Conservation (phyloP, 345 rosid species). For the Luvunga scandens region DNA sequence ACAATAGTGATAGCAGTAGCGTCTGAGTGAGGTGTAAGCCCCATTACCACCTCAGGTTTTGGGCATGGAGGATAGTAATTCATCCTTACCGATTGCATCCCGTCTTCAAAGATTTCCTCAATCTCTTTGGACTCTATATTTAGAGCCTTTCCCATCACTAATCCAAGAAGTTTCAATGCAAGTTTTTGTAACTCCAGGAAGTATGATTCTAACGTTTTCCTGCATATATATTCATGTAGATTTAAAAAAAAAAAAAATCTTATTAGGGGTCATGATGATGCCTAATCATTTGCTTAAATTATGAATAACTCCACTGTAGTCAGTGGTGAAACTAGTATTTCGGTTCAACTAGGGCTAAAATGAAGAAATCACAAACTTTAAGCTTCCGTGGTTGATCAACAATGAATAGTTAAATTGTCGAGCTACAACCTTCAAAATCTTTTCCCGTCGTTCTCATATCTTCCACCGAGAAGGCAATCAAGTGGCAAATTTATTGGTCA, state of each 20-base stretch:
- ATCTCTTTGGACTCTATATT: constrained; percentile 21
- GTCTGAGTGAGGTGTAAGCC: constrained; percentile 17
- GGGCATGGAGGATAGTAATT: constrained; percentile 24
- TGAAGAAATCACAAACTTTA: too few relatives aligned
- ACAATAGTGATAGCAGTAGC: constrained; percentile 15
- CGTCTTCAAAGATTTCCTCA: constrained; percentile 36
- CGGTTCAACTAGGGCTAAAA: too few relatives aligned
- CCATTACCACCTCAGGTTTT: constrained; percentile 20
- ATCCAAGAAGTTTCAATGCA: constrained; percentile 23
- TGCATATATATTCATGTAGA: constrained; percentile 1
- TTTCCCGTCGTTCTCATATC: too few relatives aligned
- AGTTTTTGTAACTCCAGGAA: constrained; percentile 27
- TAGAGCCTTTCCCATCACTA: constrained; percentile 19
- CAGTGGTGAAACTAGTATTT: too few relatives aligned
- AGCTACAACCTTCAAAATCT: too few relatives aligned
- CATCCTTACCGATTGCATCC: constrained; percentile 32
- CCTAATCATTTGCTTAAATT: too few relatives aligned
- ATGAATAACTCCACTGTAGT: too few relatives aligned
- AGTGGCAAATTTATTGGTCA: too few relatives aligned
- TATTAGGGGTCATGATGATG: neutral
- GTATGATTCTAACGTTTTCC: constrained; percentile 29
- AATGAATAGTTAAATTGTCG: too few relatives aligned
- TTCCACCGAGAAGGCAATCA: too few relatives aligned
- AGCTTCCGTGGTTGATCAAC: too few relatives aligned
- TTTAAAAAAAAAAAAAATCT: too few relatives aligned